Evolutionary conservation across 1,284 basidiomycete species (phyloP).

Genomic region (Ustilago shanxiensis): DNA sequence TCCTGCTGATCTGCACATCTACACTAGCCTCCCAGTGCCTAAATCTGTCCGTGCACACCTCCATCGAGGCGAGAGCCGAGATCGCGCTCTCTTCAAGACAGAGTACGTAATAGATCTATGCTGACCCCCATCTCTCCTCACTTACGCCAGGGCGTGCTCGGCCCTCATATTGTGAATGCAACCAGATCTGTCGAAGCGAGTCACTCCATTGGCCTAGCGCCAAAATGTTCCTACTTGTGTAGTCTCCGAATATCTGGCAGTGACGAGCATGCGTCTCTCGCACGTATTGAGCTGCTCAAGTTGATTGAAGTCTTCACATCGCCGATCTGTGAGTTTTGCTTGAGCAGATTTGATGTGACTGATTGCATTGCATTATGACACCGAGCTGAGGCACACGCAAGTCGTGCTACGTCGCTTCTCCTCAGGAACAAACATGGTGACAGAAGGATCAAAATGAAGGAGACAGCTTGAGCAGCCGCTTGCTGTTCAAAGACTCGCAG

Average conservation of each 20-base stretch:
- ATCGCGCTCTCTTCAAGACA: not conserved
- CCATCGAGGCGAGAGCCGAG: not conserved
- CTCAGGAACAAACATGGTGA: not conserved
- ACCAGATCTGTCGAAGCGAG: not conserved
- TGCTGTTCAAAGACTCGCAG: not conserved
- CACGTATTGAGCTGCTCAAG: not conserved
- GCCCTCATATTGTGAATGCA: not conserved
- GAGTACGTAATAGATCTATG: not conserved
- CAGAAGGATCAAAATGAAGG: not conserved
- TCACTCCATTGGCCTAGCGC: not conserved
- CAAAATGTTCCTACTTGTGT: not conserved
- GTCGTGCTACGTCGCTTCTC: not conserved
- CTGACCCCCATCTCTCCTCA: not conserved
- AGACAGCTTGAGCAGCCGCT: not conserved
- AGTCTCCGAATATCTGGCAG: not conserved
- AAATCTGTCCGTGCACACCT: not conserved
- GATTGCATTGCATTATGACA: not conserved
- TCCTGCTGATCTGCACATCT: conserved; percentile 21
- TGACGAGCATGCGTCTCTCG: not conserved
- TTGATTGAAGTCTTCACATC: not conserved
- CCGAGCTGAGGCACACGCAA: not conserved
- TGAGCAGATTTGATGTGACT: not conserved
- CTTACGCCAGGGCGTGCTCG: not conserved
- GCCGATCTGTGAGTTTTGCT: not conserved
- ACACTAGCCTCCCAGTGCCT: not conserved